A percentile compares a stretch with the other conserved stretches of the same genome.
These are phyloP conservation scores for Polyplosphaeria fusca DNA, from an alignment of 495 filamentous ascomycete species.

Conservation along the genomic window DNA sequence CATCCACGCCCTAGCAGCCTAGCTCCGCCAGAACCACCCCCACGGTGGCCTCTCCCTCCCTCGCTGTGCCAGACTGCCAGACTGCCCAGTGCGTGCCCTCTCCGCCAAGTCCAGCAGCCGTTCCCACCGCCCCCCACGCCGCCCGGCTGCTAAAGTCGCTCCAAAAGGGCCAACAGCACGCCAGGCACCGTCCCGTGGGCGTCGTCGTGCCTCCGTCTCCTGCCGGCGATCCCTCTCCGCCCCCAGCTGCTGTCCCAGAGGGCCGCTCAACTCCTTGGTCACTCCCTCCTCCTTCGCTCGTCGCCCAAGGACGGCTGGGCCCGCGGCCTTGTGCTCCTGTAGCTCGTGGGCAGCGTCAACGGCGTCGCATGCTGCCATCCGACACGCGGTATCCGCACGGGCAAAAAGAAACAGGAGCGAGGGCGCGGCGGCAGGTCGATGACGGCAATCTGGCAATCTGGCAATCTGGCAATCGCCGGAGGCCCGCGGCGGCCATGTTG, in stretches of 20 bases:
- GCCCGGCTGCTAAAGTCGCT: background rate
- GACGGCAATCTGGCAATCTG: too few species aligned
- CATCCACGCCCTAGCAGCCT: constrained; percentile 2
- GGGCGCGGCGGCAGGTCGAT: too few species aligned
- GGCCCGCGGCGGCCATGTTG: too few species aligned
- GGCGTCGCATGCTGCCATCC: too few species aligned
- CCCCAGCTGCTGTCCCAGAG: background rate
- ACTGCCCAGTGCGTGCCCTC: too few species aligned
- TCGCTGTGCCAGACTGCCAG: background rate
- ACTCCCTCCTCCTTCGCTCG: background rate
- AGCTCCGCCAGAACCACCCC: constrained; percentile 12
- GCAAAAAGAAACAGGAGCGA: too few species aligned
- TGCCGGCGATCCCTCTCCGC: background rate
- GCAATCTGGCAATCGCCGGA: too few species aligned
- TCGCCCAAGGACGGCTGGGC: background rate
- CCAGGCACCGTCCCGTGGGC: background rate
- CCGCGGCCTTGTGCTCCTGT: too few species aligned
- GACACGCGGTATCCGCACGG: too few species aligned
- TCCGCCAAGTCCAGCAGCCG: background rate
- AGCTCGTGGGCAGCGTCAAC: too few species aligned
- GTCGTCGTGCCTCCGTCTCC: too few species aligned
- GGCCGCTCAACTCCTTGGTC: background rate
- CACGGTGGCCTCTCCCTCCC: constrained; percentile 5
- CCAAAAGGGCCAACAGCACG: background rate
- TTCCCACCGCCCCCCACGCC: background rate